Percentiles rank a stretch among this genome's conserved stretches.
Evolutionary conservation across 2,329 filamentous ascomycete species (phyloP).

Genomic region (Orbilia blumenaviensis): DNA sequence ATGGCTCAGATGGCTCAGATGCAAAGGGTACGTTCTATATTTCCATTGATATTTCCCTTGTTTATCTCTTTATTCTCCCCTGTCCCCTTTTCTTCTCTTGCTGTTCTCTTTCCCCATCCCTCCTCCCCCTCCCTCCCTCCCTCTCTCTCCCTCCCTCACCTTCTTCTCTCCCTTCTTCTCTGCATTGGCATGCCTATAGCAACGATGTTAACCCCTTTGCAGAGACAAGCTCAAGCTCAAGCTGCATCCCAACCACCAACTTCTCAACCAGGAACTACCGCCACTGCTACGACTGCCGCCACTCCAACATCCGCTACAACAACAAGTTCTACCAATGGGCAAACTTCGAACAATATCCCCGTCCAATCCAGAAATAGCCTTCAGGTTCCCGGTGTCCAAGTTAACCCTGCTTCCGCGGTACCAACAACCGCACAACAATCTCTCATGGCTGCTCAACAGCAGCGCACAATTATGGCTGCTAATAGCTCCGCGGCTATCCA

Average conservation of each 20-base stretch:
- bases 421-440: slow-evolving; percentile 51
- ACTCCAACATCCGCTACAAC: not conserved
- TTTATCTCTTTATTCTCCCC: too few relatives aligned
- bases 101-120: too few relatives aligned
- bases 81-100: too few relatives aligned
- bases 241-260: slow-evolving; percentile 14
- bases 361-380: slow-evolving; percentile 43
- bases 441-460: slow-evolving; percentile 19
- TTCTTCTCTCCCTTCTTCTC: not conserved
- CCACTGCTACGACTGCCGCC: not conserved
- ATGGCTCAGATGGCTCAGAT: slow-evolving; percentile 69
- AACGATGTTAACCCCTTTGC: not conserved
- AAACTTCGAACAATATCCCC: slow-evolving; percentile 22
- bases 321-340: not conserved
- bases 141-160: too few relatives aligned
- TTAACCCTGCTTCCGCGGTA: slow-evolving; percentile 26
- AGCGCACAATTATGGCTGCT: too few relatives aligned
- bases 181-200: not conserved
- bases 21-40: slow-evolving; percentile 62
- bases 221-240: slow-evolving; percentile 27
- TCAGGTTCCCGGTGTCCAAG: slow-evolving; percentile 30
- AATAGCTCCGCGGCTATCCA: slow-evolving; percentile 37
- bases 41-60: not conserved
- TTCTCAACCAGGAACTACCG: not conserved
- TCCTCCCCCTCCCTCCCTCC: too few relatives aligned